Percentiles rank a stretch among this genome's conserved stretches.
Conservation (phyloP, 129 eudicot genomes). For the Lactuca sativa region DNA sequence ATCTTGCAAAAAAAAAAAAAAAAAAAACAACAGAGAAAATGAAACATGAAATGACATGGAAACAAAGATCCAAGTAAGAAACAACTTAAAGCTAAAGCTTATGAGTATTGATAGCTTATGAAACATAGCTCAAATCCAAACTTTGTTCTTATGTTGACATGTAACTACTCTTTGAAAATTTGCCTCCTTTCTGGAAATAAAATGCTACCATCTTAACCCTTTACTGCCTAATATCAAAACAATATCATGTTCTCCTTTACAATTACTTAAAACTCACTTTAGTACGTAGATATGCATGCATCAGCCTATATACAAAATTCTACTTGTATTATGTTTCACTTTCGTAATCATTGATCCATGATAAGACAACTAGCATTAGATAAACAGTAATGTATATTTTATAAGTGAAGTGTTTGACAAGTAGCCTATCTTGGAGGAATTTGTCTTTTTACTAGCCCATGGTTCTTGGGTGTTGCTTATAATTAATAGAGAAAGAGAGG, state of each 20-base stretch:
- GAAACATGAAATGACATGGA: background rate
- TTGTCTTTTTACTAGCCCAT: slow-evolving; percentile 16
- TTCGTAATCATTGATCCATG: slow-evolving; percentile 21
- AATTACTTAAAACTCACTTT: slow-evolving; percentile 7
- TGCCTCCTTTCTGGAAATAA: background rate
- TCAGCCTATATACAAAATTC: background rate
- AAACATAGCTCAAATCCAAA: slow-evolving; percentile 7
- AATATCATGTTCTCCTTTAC: slow-evolving; percentile 2
- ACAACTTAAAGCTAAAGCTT: background rate
- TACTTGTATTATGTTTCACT: slow-evolving; percentile 9
- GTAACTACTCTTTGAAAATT: slow-evolving; percentile 8
- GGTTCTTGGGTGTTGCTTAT: slow-evolving; percentile 19
- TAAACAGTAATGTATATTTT: slow-evolving; percentile 18
- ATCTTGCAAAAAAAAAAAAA: too few species aligned
- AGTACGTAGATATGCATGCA: background rate
- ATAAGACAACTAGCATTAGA: slow-evolving; percentile 21
- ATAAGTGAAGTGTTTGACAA: slow-evolving; percentile 44
- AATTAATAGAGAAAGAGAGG: background rate
- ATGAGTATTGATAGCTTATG: background rate
- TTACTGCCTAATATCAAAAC: background rate
- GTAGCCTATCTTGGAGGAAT: slow-evolving; percentile 26
- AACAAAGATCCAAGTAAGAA: background rate
- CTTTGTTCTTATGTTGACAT: background rate
- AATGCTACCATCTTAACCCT: background rate
- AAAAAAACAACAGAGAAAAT: slow-evolving; percentile 5